These are phyloP conservation scores for Colletotrichum simmondsii DNA, from an alignment of 2,329 filamentous ascomycete genomes.

Conservation along the genomic window DNA sequence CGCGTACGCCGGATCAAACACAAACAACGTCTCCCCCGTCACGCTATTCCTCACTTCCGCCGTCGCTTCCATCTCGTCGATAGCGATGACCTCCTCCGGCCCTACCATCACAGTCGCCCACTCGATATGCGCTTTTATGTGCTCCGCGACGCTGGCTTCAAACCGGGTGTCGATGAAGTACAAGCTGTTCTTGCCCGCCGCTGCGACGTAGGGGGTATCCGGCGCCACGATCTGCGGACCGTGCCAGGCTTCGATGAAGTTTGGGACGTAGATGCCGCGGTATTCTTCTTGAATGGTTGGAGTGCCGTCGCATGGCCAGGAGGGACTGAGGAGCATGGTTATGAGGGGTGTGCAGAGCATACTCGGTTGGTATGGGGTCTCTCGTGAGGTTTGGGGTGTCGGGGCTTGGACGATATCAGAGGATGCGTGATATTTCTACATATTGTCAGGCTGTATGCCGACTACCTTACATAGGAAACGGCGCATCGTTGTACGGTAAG, in stretches of 20 bases:
- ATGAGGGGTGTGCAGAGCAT: background rate
- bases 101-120: background rate
- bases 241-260: constrained; percentile 17
- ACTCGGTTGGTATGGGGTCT: too few species aligned
- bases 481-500: background rate
- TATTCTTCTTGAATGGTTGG: constrained; percentile 20
- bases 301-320: background rate
- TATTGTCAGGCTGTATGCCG: too few species aligned
- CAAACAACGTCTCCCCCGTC: constrained; percentile 27
- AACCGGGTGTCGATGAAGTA: constrained; percentile 36
- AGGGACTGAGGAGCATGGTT: background rate
- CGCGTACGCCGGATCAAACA: constrained; percentile 32
- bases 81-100: background rate
- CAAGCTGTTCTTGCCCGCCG: constrained; percentile 20
- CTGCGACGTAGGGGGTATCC: constrained; percentile 34
- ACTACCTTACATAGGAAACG: too few species aligned
- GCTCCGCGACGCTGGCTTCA: constrained; percentile 15
- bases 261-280: constrained; percentile 15
- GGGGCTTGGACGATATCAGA: background rate
- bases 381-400: too few species aligned
- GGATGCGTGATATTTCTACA: background rate
- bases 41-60: background rate
- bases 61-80: constrained; percentile 17
- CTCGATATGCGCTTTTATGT: constrained; percentile 34
- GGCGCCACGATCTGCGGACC: constrained; percentile 34